Evolutionary conservation across 306 rosid species (phyloP).

Genomic region (Prunus armeniaca): DNA sequence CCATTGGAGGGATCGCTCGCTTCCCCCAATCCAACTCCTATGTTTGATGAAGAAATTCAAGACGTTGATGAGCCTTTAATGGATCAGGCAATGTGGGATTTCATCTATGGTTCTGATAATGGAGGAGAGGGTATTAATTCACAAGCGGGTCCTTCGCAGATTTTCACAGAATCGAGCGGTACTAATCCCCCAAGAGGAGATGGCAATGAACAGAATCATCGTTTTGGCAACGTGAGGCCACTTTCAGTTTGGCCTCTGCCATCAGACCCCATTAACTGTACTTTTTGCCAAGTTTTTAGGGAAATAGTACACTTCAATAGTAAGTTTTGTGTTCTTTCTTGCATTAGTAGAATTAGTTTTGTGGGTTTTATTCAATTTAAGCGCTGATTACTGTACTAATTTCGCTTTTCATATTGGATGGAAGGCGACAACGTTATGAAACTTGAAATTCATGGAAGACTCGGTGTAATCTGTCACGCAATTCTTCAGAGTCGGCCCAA

Average conservation of each 20-base stretch:
- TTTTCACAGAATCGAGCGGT: neutral
- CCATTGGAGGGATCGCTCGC: neutral
- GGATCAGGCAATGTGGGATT: slow-evolving; percentile 7
- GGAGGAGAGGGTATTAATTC: neutral
- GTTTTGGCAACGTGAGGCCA: neutral
- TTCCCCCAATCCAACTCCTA: neutral
- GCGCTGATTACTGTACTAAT: neutral
- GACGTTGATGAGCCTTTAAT: neutral
- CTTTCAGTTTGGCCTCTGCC: slow-evolving; percentile 33
- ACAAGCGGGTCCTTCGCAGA: slow-evolving; percentile 26
- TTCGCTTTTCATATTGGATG: neutral
- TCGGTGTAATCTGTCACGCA: slow-evolving; percentile 62
- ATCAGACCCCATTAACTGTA: slow-evolving; percentile 42
- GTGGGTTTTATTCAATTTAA: neutral
- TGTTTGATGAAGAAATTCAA: neutral
- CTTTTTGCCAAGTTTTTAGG: slow-evolving; percentile 63
- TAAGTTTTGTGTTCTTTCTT: neutral
- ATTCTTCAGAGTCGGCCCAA: slow-evolving; percentile 25
- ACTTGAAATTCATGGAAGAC: slow-evolving; percentile 73
- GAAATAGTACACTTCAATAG: slow-evolving; percentile 59
- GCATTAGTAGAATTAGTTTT: neutral
- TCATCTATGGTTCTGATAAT: neutral
- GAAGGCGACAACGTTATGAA: slow-evolving; percentile 41
- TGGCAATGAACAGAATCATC: neutral
- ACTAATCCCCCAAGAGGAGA: neutral